Percentiles rank a stretch among this genome's conserved stretches.
Evolutionary conservation across 176 grass and related monocot genomes (phyloP).

Genomic region (Thinopyrum elongatum): DNA sequence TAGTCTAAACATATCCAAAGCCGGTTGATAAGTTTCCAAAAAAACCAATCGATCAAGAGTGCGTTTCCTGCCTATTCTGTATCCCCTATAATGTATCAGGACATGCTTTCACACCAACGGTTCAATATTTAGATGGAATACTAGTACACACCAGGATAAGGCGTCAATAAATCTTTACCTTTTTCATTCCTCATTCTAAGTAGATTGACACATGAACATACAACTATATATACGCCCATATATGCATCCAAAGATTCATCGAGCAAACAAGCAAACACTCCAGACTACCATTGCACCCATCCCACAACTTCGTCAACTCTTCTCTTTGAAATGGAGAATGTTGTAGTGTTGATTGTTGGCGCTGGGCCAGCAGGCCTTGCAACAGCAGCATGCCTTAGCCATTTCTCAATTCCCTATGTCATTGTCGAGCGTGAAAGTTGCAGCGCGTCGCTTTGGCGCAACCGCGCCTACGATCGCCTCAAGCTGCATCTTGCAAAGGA

Average conservation of each 20-base stretch:
- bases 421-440: not conserved
- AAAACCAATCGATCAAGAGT: not conserved
- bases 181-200: not conserved
- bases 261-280: not conserved
- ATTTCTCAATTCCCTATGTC: not conserved
- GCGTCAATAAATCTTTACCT: not conserved
- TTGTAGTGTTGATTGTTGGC: not conserved
- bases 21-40: not conserved
- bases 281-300: not conserved
- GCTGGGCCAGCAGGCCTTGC: not conserved
- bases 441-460: not conserved
- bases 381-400: not conserved
- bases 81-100: not conserved
- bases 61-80: not conserved
- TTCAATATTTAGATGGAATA: not conserved
- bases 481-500: not conserved
- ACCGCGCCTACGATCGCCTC: not conserved
- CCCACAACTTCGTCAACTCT: not conserved
- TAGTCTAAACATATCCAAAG: not conserved
- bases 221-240: not conserved
- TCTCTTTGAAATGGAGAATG: not conserved
- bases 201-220: not conserved
- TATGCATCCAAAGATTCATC: not conserved
- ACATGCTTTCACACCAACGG: not conserved
- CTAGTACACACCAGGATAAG: not conserved